These are phyloP conservation scores for Clohesyomyces aquaticus DNA, from an alignment of 495 filamentous ascomycete genomes.

Conservation along the genomic window DNA sequence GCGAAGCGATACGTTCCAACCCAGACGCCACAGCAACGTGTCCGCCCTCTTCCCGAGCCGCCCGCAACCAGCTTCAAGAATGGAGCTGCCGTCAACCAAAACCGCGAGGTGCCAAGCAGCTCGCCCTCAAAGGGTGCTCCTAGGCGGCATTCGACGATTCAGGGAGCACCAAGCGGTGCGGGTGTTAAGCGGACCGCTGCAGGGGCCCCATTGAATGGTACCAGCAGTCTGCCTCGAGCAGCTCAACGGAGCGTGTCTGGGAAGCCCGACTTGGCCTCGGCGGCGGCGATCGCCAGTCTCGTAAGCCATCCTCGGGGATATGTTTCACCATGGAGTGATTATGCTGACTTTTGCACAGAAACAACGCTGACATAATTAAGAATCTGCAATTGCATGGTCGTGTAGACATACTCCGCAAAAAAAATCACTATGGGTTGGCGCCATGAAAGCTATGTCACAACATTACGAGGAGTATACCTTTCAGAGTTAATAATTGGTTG, in stretches of 20 bases:
- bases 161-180: slow-evolving; percentile 19
- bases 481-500: slow-evolving; percentile 10
- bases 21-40: slow-evolving; percentile 34
- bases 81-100: slow-evolving; percentile 25
- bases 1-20: slow-evolving; percentile 33
- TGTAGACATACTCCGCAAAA: too few relatives aligned
- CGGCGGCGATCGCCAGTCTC: slow-evolving; percentile 42
- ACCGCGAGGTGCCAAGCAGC: slow-evolving; percentile 38
- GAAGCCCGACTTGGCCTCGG: slow-evolving; percentile 42
- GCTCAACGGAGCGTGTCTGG: slow-evolving; percentile 41
- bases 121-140: slow-evolving; percentile 38
- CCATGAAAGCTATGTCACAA: neutral
- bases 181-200: slow-evolving; percentile 38
- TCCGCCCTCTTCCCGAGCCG: slow-evolving; percentile 38
- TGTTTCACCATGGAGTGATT: neutral
- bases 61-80: slow-evolving; percentile 44
- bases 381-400: too few relatives aligned
- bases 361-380: slow-evolving; percentile 12
- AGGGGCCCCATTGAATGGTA: slow-evolving; percentile 36
- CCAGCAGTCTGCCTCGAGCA: slow-evolving; percentile 41
- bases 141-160: slow-evolving; percentile 40
- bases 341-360: slow-evolving; percentile 24
- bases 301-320: slow-evolving; percentile 23
- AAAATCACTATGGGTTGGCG: neutral
- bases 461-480: slow-evolving; percentile 13